These are phyloP conservation scores for Vaccinium myrtillus DNA, from an alignment of 148 eudicot genomes.

Conservation along the genomic window DNA sequence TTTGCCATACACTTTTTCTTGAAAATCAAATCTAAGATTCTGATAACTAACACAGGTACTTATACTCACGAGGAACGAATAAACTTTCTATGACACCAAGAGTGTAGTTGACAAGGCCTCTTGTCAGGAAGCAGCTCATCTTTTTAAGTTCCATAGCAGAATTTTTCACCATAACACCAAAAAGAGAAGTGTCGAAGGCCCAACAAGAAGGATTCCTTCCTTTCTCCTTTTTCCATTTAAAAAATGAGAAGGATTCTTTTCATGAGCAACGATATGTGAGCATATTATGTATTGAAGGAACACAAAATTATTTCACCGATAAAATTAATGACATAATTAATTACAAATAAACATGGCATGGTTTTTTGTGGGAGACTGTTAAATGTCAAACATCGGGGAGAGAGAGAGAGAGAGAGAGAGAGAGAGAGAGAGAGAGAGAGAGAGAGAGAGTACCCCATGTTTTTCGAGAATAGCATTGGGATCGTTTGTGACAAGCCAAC, in stretches of 20 bases:
- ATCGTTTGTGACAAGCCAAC: constrained; percentile 69
- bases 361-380: not conserved
- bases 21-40: not conserved
- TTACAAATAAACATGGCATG: not conserved
- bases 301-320: not conserved
- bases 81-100: not conserved
- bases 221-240: not conserved
- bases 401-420: too few species aligned
- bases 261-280: not conserved
- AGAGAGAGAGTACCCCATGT: constrained; percentile 37
- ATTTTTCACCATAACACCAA: not conserved
- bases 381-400: not conserved
- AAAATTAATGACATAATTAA: not conserved
- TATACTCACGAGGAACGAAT: not conserved
- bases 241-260: not conserved
- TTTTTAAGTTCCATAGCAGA: not conserved
- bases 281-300: not conserved
- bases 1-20: not conserved
- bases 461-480: constrained; percentile 43
- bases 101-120: not conserved
- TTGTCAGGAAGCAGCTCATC: not conserved
- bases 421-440: not conserved
- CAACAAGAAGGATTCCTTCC: not conserved
- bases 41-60: not conserved
- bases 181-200: not conserved